Percentiles rank a stretch among this genome's conserved stretches.
Evolutionary conservation across 805 yeast genomes (phyloP).

Genomic region (Wickerhamomyces canadensis): DNA sequence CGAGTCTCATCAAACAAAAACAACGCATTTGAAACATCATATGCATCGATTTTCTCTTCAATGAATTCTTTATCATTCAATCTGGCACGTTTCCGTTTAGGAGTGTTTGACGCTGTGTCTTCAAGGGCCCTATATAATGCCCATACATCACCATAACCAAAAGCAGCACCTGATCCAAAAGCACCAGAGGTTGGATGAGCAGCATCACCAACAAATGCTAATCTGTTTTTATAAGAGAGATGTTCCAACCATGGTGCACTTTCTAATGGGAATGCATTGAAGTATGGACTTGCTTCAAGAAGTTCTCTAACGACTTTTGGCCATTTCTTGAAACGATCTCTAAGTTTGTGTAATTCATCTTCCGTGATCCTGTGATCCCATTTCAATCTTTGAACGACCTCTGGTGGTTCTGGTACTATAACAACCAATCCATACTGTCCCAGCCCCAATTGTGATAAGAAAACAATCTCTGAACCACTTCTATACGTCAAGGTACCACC

Average conservation of each 20-base stretch:
- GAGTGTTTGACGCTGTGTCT: not conserved
- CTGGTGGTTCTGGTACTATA: not conserved
- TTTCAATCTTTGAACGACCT: not conserved
- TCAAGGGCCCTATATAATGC: constrained; percentile 2
- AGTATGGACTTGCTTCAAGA: not conserved
- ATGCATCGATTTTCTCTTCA: not conserved
- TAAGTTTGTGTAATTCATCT: not conserved
- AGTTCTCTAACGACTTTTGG: not conserved
- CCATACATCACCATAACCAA: constrained; percentile 5
- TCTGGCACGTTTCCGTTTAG: not conserved
- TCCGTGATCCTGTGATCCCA: not conserved
- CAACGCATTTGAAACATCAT: not conserved
- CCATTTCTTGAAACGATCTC: not conserved
- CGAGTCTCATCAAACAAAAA: constrained; percentile 4
- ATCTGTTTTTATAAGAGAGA: not conserved
- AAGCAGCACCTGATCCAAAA: constrained; percentile 3
- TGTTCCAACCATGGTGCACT: constrained; percentile 3
- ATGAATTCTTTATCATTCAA: not conserved
- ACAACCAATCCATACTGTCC: constrained; percentile 1
- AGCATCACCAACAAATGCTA: constrained; percentile 5
- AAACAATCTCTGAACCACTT: not conserved
- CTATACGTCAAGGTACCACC: not conserved
- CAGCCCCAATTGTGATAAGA: not conserved
- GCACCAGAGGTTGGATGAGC: constrained; percentile 7
- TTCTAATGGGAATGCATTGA: constrained; percentile 3